phyloP scores from a whole-genome alignment of 2,329 filamentous ascomycete genomes.

The Paraconiothyrium sp. region DNA sequence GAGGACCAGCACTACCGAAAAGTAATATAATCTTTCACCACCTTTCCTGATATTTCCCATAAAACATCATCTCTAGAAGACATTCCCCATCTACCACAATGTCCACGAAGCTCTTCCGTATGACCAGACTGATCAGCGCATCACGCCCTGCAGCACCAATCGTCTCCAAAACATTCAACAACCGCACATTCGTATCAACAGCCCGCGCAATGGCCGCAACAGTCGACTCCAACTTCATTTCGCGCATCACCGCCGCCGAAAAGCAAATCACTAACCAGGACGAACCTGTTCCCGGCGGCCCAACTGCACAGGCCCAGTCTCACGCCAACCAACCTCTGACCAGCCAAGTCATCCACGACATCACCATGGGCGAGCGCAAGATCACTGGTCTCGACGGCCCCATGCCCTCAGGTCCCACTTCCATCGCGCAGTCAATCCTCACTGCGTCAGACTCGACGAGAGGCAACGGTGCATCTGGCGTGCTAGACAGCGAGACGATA shows the following conservation, averaged over 20 bases:
- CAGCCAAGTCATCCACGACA: constrained; percentile 50
- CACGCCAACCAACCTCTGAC: constrained; percentile 47
- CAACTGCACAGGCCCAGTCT: constrained; percentile 54
- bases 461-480: constrained; percentile 25
- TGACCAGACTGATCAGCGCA: constrained; percentile 21
- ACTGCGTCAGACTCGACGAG: constrained; percentile 9
- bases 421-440: constrained; percentile 9
- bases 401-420: constrained; percentile 26
- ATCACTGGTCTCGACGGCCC: constrained; percentile 47
- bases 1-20: too few relatives aligned
- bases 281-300: constrained; percentile 49
- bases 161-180: constrained; percentile 18
- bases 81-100: constrained; percentile 3
- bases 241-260: constrained; percentile 53
- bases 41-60: background rate
- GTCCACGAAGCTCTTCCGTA: constrained; percentile 25
- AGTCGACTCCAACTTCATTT: constrained; percentile 52
- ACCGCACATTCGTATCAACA: constrained; percentile 25
- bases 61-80: background rate
- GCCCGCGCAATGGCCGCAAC: constrained; percentile 27
- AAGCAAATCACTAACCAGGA: constrained; percentile 50
- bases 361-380: constrained; percentile 54
- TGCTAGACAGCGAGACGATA: constrained; percentile 37
- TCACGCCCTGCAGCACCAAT: constrained; percentile 22
- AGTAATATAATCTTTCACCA: background rate